A percentile compares a stretch with the other conserved stretches of the same genome.
Evolutionary conservation across 192 early-diverging fungal genomes (phyloP).

Genomic region (Mortierella hygrophila): DNA sequence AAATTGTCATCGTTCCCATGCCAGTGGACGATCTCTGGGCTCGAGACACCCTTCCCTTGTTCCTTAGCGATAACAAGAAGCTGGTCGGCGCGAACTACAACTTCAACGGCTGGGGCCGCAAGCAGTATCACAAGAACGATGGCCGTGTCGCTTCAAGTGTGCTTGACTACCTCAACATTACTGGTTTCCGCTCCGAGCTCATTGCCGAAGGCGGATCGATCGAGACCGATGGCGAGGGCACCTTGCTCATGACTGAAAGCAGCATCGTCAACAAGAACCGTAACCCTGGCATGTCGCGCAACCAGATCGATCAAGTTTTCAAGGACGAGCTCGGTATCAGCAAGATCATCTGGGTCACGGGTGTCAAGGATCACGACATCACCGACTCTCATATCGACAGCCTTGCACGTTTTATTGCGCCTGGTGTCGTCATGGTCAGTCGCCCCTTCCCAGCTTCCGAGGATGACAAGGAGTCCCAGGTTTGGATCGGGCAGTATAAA

Average conservation of each 20-base stretch:
- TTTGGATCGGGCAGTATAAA: conserved; percentile 28
- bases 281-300: conserved; percentile 28
- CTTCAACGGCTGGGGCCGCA: conserved; percentile 33
- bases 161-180: conserved; percentile 11
- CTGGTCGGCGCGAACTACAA: conserved; percentile 13
- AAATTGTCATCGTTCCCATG: conserved; percentile 24
- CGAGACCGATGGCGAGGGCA: conserved; percentile 35
- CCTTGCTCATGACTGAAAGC: conserved; percentile 26
- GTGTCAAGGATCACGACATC: conserved; percentile 35
- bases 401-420: conserved; percentile 30
- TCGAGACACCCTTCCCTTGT: conserved; percentile 19
- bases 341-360: conserved; percentile 33
- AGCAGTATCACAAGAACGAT: conserved; percentile 30
- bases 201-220: conserved; percentile 28
- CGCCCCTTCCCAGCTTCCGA: conserved; percentile 23
- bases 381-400: conserved; percentile 36
- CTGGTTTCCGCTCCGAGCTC: conserved; percentile 19
- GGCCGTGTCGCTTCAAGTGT: conserved; percentile 13
- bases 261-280: conserved; percentile 38
- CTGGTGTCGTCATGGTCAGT: conserved; percentile 31
- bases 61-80: conserved; percentile 18
- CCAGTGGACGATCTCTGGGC: conserved; percentile 29
- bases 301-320: conserved; percentile 22
- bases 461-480: conserved; percentile 14
- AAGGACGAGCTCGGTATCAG: conserved; percentile 16